Base-by-base conservation (phyloP, 345 rosid genomes). In the Corchorus capsularis region DNA sequence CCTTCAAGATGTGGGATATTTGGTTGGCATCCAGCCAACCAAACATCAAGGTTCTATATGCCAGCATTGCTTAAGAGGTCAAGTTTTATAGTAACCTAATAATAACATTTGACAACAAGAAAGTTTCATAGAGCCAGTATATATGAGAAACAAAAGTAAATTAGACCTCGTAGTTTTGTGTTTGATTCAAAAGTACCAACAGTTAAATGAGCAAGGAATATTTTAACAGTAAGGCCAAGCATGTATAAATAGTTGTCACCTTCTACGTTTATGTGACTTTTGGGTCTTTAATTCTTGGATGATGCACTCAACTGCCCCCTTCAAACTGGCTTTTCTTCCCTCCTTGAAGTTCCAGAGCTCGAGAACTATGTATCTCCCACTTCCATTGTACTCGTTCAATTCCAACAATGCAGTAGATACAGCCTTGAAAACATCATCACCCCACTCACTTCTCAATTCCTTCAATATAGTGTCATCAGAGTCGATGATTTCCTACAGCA, bases 131-230 rank as follows among this genome's bases (percentile, higher is more conserved):
- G 27, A 27, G 27, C 27, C 50, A 76, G n/a, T n/a, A n/a, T n/a
- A n/a, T n/a, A 39, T 2, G 5, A 39, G 5, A 39, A 39, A 39
- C 43, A 6, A 39, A 39, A 39, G 1, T 3, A 39, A 5, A 8
- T 45, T 45, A 45, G 2, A 45, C 9, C 47, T 83, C 87, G n/a
- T 82, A 86, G 22, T 83, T 89, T 64, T 77, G 4, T 89, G 69
- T 87, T 89, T 39, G 49, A 34, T 37, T 39, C 6, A 16, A 20
- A 63, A 34, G 9, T 14, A 64, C 16, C 14, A 62, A 10, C 17
- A 53, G 43, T 3, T 1, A 4, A 39, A 39, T 39, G 43, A 39
- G 27, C 43, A 39, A 39, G 6, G 6, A 4, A 39, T 6, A 39
- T 39, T 39, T 39, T 27, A 39, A 39, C 43, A 39, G 43, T 39